These are phyloP conservation scores for Candida xyloterini DNA, from an alignment of 805 yeast species.

Conservation along the genomic window DNA sequence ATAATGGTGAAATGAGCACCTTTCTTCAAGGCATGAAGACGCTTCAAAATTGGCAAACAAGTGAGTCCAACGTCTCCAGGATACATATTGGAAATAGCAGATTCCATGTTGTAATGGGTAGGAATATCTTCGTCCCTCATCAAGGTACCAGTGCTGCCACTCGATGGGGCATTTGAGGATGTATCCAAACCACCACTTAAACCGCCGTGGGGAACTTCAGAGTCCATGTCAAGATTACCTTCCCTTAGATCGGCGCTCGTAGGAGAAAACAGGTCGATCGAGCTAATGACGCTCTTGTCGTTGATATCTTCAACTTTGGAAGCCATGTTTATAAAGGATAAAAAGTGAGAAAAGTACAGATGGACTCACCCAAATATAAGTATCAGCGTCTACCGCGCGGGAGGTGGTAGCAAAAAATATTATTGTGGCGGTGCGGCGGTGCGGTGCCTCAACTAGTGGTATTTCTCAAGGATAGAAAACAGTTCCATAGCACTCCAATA, in stretches of 20 bases:
- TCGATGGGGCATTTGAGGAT: slow-evolving; percentile 10
- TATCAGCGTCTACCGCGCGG: slow-evolving; percentile 9
- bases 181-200: slow-evolving; percentile 8
- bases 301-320: slow-evolving; percentile 12
- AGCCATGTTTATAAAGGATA: slow-evolving; percentile 7
- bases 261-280: slow-evolving; percentile 21
- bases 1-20: slow-evolving; percentile 79
- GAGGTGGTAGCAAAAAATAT: neutral
- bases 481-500: slow-evolving; percentile 91
- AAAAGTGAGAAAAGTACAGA: neutral
- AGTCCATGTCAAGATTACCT: slow-evolving; percentile 13
- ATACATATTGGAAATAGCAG: slow-evolving; percentile 25
- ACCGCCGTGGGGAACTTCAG: slow-evolving; percentile 8
- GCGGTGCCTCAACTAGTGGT: slow-evolving; percentile 32
- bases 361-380: neutral
- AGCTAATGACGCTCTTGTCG: slow-evolving; percentile 18
- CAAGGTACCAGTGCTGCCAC: slow-evolving; percentile 16
- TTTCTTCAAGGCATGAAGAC: slow-evolving; percentile 37
- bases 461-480: slow-evolving; percentile 80
- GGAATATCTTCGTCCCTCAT: slow-evolving; percentile 16
- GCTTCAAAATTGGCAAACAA: slow-evolving; percentile 31
- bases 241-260: slow-evolving; percentile 18
- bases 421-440: slow-evolving; percentile 8
- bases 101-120: slow-evolving; percentile 28
- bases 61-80: slow-evolving; percentile 29